A percentile compares a stretch with the other conserved stretches of the same genome.
Evolutionary conservation across 2,329 filamentous ascomycete genomes (phyloP).

Genomic region (Epicoccum nigrum): DNA sequence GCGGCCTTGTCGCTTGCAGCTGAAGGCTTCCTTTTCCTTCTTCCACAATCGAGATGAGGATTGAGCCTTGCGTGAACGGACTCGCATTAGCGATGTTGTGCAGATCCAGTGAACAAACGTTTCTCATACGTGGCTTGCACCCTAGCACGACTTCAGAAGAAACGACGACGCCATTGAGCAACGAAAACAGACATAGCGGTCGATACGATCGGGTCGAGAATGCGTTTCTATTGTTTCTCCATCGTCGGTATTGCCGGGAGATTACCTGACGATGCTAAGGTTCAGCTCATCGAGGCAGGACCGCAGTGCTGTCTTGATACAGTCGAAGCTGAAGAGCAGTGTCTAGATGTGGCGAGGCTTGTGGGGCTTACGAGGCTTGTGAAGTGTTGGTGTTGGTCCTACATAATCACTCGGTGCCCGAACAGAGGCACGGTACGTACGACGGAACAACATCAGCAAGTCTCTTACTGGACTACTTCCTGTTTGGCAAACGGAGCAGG

Average conservation of each 20-base stretch:
- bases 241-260: conserved; percentile 10
- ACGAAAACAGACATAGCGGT: neutral
- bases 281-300: conserved; percentile 1
- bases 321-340: conserved; percentile 4
- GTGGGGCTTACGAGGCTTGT: neutral
- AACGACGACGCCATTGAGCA: neutral
- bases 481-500: too few species aligned
- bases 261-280: conserved; percentile 1
- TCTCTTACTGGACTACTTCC: neutral
- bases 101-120: neutral
- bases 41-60: neutral
- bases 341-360: conserved; percentile 1
- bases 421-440: too few species aligned
- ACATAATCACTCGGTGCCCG: conserved; percentile 10
- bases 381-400: too few species aligned
- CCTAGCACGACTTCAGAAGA: conserved; percentile 2
- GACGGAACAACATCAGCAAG: conserved; percentile 3
- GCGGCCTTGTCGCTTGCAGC: conserved; percentile 7
- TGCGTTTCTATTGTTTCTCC: neutral
- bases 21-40: conserved; percentile 1
- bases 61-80: neutral
- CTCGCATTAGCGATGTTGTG: neutral
- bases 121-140: neutral
- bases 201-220: neutral
- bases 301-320: neutral